Evolutionary conservation across 257 asterid genomes (phyloP).

Genomic region (Buddleja alternifolia): DNA sequence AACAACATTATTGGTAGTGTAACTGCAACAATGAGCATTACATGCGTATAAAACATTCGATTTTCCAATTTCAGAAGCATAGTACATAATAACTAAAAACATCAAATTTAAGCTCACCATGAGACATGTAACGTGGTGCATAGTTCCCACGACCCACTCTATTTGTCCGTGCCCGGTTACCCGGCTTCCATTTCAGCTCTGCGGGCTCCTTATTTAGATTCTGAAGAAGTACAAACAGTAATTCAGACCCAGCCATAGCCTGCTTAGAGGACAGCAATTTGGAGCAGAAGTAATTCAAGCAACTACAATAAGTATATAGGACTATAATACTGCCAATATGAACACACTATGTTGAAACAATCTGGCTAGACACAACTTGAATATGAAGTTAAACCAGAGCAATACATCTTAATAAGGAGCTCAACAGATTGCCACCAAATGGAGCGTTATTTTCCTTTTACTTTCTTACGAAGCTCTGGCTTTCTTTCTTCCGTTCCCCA

Average conservation of each 20-base stretch:
- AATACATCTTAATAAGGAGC: slow-evolving; percentile 9
- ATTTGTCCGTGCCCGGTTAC: slow-evolving; percentile 49
- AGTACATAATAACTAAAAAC: not conserved
- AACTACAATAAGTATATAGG: not conserved
- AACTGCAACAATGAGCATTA: not conserved
- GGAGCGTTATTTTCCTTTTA: not conserved
- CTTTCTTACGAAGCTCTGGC: not conserved
- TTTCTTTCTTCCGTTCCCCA: no score
- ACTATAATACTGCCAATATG: slow-evolving; percentile 3
- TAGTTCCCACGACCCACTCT: slow-evolving; percentile 51
- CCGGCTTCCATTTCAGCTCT: slow-evolving; percentile 56
- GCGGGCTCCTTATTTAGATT: slow-evolving; percentile 51
- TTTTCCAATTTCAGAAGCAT: not conserved
- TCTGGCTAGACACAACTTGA: not conserved
- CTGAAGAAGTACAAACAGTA: slow-evolving; percentile 36
- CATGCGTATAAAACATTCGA: not conserved
- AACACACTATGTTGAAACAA: not conserved
- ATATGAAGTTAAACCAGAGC: slow-evolving; percentile 7
- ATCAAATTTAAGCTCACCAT: slow-evolving; percentile 42
- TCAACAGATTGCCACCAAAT: not conserved
- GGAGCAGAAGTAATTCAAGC: not conserved
- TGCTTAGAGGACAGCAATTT: slow-evolving; percentile 10
- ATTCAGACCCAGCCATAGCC: slow-evolving; percentile 1
- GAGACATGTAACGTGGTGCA: slow-evolving; percentile 45
- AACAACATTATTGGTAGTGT: not conserved